Conservation (phyloP, 164 flowering plant species). For the Vitis riparia region DNA sequence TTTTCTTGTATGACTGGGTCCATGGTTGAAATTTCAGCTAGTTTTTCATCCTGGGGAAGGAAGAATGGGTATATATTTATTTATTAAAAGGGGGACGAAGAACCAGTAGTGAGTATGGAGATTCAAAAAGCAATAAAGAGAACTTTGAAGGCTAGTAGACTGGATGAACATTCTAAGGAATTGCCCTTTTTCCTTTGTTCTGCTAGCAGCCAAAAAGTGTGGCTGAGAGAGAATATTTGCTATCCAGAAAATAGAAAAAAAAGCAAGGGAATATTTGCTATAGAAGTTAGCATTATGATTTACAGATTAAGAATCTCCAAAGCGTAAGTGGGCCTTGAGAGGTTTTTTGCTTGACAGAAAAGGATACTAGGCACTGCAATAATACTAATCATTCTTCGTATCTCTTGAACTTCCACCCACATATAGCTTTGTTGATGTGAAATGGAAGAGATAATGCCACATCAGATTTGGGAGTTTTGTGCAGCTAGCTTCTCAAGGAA, state of each 20-base stretch:
- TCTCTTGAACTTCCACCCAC: background rate
- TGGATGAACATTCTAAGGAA: slow-evolving; percentile 18
- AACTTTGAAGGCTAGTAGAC: background rate
- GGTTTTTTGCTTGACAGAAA: background rate
- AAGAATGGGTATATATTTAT: too few relatives aligned
- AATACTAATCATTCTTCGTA: slow-evolving; percentile 1
- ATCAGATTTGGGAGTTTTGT: background rate
- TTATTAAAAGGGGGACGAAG: too few relatives aligned
- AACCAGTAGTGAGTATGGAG: background rate
- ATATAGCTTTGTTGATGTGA: background rate
- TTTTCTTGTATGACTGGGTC: background rate
- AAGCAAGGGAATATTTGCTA: slow-evolving; percentile 27
- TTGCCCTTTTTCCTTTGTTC: slow-evolving; percentile 13
- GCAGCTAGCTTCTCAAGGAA: background rate
- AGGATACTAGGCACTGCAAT: slow-evolving; percentile 7
- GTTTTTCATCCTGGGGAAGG: background rate
- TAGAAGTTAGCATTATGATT: slow-evolving; percentile 29
- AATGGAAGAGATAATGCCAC: background rate
- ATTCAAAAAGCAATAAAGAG: slow-evolving; percentile 12
- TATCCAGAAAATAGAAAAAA: background rate
- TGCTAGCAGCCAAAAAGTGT: slow-evolving; percentile 18
- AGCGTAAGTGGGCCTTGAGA: slow-evolving; percentile 9
- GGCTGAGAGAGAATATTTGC: slow-evolving; percentile 27
- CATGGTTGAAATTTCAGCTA: slow-evolving; percentile 1
- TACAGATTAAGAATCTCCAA: slow-evolving; percentile 26